Base-by-base conservation (phyloP, 2,329 filamentous ascomycete species). In the Calonectria pauciramosa region DNA sequence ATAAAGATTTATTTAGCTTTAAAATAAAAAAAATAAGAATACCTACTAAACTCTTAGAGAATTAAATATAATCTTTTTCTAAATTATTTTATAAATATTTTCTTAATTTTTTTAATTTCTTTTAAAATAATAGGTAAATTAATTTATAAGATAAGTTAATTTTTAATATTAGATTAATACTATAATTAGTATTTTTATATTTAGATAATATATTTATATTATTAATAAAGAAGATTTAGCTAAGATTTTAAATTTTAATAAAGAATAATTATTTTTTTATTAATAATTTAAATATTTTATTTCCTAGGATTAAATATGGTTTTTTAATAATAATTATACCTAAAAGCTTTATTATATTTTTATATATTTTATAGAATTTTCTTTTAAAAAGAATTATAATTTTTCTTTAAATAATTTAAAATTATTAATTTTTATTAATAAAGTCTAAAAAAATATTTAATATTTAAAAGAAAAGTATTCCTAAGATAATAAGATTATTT, bases 81-180 rank as follows among this genome's bases (percentile, higher is more conserved):
- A 47, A 14, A 20, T 7, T n/a, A 20, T 20, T 5, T n/a, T 47
- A 14, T 20, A 47, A 20, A 47, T 47, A 47, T 20, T 47, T 47
- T 20, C 20, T 14, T 20, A 47, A 14, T 7, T 7, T 9, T 47
- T 47, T 8, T 20, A 47, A n/a, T n/a, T 47, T n/a, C 41, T 47
- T 47, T 47, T n/a, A 20, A 47, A 47, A n/a, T 20, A 20, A 47
- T n/a, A 47, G 20, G 3, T 47, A 47, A n/a, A n/a, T 47, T 8
- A 41, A 34, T 54, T 54, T 76, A 76, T 54, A 72, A 73, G 2
- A 34, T 74, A 54, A 56, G 70, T 70, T 65, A 41, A 51, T 69
- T 72, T 70, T 74, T 74, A 65, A 59, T 66, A 68, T 44, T 74
- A 69, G 59, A 18, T n/a, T 47, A 20, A n/a, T 18, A n/a, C 5